These are phyloP conservation scores for Porosira glacialis DNA, from an alignment of 352 stramenopile species.

Conservation along the genomic window DNA sequence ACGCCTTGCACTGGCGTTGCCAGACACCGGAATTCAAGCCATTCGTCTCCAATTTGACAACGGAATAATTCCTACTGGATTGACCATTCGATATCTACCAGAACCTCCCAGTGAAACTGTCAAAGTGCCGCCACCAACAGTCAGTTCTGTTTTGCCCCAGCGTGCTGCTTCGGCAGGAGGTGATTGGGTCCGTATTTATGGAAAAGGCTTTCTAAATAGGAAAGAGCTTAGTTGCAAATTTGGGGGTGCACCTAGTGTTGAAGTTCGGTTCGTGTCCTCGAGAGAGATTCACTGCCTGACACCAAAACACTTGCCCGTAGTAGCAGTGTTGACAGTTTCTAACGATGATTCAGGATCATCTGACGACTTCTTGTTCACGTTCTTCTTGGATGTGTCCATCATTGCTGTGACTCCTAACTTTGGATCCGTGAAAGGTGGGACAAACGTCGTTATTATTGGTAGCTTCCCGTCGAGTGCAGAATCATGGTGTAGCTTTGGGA, in stretches of 20 bases:
- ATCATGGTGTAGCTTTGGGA: slow-evolving; percentile 56
- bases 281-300: slow-evolving; percentile 50
- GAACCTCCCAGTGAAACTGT: slow-evolving; percentile 10
- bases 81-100: slow-evolving; percentile 36
- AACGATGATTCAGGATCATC: slow-evolving; percentile 18
- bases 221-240: slow-evolving; percentile 50
- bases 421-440: slow-evolving; percentile 48
- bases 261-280: slow-evolving; percentile 42
- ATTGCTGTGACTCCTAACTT: slow-evolving; percentile 29
- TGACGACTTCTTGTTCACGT: slow-evolving; percentile 30
- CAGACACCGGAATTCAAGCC: slow-evolving; percentile 16
- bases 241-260: slow-evolving; percentile 16
- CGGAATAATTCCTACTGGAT: slow-evolving; percentile 46
- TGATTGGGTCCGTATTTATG: slow-evolving; percentile 45
- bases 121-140: slow-evolving; percentile 33
- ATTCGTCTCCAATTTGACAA: slow-evolving; percentile 50
- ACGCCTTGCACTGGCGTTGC: slow-evolving; percentile 15
- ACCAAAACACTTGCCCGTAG: slow-evolving; percentile 40
- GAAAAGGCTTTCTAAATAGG: slow-evolving; percentile 53
- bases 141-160: slow-evolving; percentile 35
- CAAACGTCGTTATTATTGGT: slow-evolving; percentile 43
- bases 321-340: slow-evolving; percentile 33
- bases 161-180: slow-evolving; percentile 34
- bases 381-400: slow-evolving; percentile 50
- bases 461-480: slow-evolving; percentile 30